These are phyloP conservation scores for Hysterangium stoloniferum DNA, from an alignment of 768 basidiomycete species.

Conservation along the genomic window DNA sequence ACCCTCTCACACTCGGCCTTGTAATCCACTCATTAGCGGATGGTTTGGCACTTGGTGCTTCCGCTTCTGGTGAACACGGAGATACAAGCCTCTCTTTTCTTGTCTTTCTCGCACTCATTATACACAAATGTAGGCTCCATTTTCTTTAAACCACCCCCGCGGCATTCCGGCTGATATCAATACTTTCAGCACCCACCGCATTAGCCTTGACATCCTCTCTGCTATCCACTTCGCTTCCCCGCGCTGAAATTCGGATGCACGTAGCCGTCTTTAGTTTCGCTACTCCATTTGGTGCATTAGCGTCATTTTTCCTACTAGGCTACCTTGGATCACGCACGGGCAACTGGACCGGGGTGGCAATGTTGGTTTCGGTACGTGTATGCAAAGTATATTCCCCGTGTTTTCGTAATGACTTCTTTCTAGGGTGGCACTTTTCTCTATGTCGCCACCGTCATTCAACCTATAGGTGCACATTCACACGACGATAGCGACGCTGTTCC, in stretches of 20 bases:
- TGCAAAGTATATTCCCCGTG: neutral
- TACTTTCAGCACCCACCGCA: conserved; percentile 70
- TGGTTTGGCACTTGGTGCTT: conserved; percentile 86
- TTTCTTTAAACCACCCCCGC: too few species aligned
- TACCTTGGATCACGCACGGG: conserved; percentile 36
- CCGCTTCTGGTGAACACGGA: conserved; percentile 28
- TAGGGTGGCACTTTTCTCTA: conserved; percentile 93
- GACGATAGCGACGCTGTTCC: conserved; percentile 29
- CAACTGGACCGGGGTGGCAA: conserved; percentile 65
- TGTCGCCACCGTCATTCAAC: conserved; percentile 86
- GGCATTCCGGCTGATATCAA: too few species aligned
- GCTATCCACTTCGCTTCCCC: conserved; percentile 64
- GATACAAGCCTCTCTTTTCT: conserved; percentile 55
- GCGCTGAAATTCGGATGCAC: conserved; percentile 62
- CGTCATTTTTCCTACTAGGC: conserved; percentile 64
- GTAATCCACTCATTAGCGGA: conserved; percentile 86
- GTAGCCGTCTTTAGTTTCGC: conserved; percentile 74
- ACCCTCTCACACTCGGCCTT: conserved; percentile 77
- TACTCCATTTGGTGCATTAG: conserved; percentile 74
- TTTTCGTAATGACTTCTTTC: conserved; percentile 6
- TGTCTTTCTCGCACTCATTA: conserved; percentile 82
- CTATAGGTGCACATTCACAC: conserved; percentile 39
- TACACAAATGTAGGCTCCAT: conserved; percentile 62
- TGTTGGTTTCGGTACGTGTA: conserved; percentile 75
- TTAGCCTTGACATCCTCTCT: conserved; percentile 84